phyloP scores from a whole-genome alignment of 2,329 filamentous ascomycete genomes.

The Xylariaceae sp. region DNA sequence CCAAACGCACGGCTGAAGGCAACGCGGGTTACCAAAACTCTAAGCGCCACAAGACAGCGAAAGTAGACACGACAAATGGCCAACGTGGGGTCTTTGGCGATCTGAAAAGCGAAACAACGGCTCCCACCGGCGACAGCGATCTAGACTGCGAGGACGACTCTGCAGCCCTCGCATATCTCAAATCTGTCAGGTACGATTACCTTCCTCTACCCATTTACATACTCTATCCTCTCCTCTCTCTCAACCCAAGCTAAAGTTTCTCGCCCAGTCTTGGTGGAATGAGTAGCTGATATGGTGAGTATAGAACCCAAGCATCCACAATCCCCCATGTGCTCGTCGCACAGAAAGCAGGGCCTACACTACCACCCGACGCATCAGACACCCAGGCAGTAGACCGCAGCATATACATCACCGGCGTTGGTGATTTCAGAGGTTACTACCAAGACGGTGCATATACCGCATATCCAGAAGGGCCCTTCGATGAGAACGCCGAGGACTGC shows the following conservation, averaged over 20 bases:
- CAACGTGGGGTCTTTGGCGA: conserved; percentile 60
- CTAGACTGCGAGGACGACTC: conserved; percentile 55
- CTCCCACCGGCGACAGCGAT: conserved; percentile 39
- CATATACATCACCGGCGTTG: conserved; percentile 48
- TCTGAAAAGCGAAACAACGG: conserved; percentile 41
- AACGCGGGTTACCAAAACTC: conserved; percentile 12
- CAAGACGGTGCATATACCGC: conserved; percentile 78
- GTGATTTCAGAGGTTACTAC: conserved; percentile 64
- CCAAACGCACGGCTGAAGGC: conserved; percentile 27
- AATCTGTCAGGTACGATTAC: conserved; percentile 55
- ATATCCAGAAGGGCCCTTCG: conserved; percentile 41
- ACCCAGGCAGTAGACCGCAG: conserved; percentile 37
- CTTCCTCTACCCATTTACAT: not conserved
- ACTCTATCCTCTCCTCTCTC: conserved; percentile 7
- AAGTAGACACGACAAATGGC: conserved; percentile 51
- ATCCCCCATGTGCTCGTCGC: conserved; percentile 72
- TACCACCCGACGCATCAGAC: conserved; percentile 37
- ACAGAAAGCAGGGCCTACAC: conserved; percentile 52
- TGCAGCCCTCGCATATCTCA: conserved; percentile 57
- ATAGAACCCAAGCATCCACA: conserved; percentile 69
- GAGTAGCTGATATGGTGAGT: conserved; percentile 51
- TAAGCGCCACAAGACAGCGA: conserved; percentile 20
- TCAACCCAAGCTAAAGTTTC: conserved; percentile 24
- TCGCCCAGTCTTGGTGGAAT: conserved; percentile 17
- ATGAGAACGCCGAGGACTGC: conserved; percentile 16